A percentile compares a stretch with the other conserved stretches of the same genome.
Evolutionary conservation across 192 early-diverging fungal species (phyloP).

Genomic region (Backusella tarrabulga): DNA sequence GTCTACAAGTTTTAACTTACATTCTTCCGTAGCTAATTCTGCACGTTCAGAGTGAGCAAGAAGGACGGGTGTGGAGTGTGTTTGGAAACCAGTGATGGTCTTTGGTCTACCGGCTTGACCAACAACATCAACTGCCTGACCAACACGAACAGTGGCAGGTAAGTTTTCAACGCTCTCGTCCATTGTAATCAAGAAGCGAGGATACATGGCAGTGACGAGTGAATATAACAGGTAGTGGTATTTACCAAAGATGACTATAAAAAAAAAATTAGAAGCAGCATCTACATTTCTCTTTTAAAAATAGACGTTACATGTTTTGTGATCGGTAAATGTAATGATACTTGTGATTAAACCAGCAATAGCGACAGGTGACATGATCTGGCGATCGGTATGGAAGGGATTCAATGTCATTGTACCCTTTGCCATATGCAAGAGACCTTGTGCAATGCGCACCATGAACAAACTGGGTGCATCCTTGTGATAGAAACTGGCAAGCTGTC

Average conservation of each 20-base stretch:
- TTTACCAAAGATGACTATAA: conserved; percentile 78
- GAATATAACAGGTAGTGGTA: conserved; percentile 95
- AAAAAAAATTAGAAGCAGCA: neutral
- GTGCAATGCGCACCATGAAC: conserved; percentile 83
- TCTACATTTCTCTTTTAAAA: conserved; percentile 19
- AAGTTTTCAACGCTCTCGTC: conserved; percentile 85
- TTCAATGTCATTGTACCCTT: conserved; percentile 98
- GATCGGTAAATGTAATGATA: conserved; percentile 88
- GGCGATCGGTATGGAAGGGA: conserved; percentile 91
- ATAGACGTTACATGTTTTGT: conserved; percentile 67
- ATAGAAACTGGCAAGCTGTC: conserved; percentile 96
- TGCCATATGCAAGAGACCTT: conserved; percentile 93
- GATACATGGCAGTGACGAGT: conserved; percentile 93
- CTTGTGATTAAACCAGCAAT: conserved; percentile 85
- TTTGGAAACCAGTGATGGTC: conserved; percentile 99
- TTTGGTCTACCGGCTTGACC: conserved; percentile 98
- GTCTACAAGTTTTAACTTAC: conserved; percentile 28
- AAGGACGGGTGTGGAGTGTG: conserved; percentile 96
- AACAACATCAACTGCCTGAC: conserved; percentile 96
- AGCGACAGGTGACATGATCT: conserved; percentile 87
- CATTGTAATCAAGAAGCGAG: conserved; percentile 96
- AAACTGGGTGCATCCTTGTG: conserved; percentile 89
- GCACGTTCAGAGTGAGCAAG: conserved; percentile 95
- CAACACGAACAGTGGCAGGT: conserved; percentile 90
- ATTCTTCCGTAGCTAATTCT: conserved; percentile 98